phyloP scores from a whole-genome alignment of 306 rosid species.

The Alnus glutinosa region DNA sequence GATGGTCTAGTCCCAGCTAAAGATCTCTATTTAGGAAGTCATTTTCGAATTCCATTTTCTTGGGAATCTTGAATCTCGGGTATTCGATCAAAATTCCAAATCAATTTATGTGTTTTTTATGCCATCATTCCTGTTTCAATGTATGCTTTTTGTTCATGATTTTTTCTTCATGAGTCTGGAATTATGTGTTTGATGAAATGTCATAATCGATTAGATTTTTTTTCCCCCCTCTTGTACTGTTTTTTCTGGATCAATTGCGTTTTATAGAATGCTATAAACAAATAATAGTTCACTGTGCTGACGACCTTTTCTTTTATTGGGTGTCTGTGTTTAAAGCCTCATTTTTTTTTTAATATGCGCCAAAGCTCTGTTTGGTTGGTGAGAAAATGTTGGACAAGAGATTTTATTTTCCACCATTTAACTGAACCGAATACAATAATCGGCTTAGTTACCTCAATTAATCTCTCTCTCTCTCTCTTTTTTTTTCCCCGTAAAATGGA shows the following conservation, averaged over 20 bases:
- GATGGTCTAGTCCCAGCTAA: conserved; percentile 1
- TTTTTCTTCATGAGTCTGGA: neutral
- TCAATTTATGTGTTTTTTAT: conserved; percentile 20
- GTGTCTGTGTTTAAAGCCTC: neutral
- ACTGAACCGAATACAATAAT: neutral
- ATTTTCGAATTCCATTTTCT: conserved; percentile 16
- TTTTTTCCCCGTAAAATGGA: neutral
- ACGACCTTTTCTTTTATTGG: neutral
- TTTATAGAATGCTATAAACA: conserved; percentile 14
- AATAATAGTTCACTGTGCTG: neutral
- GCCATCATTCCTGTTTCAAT: neutral
- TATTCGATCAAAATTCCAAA: conserved; percentile 31
- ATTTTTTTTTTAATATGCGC: neutral
- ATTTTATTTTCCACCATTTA: neutral
- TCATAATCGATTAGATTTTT: neutral
- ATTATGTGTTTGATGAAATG: neutral
- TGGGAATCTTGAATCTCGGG: conserved; percentile 21
- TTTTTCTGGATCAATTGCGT: conserved; percentile 14
- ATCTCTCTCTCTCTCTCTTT: neutral
- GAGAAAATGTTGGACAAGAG: conserved; percentile 9
- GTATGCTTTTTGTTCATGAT: neutral
- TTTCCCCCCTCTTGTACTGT: neutral
- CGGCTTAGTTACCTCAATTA: neutral
- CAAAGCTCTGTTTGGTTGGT: conserved; percentile 13
- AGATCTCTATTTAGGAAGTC: conserved; percentile 34